A percentile compares a stretch with the other conserved stretches of the same genome.
Evolutionary conservation across 2,329 filamentous ascomycete genomes (phyloP).

Genomic region (Trichothecium roseum): DNA sequence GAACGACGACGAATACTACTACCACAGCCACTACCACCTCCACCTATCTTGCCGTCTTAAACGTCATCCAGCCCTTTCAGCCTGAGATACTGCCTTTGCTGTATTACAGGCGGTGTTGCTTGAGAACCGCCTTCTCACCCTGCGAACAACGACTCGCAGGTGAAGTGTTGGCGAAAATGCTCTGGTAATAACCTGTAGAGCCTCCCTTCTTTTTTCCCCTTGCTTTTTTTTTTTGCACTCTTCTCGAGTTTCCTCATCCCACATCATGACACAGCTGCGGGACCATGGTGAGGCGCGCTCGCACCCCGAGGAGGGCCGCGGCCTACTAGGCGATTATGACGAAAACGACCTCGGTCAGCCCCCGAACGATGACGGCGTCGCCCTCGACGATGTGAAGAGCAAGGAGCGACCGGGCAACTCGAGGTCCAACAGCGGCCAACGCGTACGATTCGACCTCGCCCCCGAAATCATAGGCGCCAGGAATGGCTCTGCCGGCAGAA

Average conservation of each 20-base stretch:
- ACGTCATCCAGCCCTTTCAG: too few species aligned
- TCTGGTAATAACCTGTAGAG: too few species aligned
- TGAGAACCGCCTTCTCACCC: too few species aligned
- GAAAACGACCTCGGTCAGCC: conserved; percentile 14
- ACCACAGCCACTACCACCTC: too few species aligned
- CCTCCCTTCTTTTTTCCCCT: too few species aligned
- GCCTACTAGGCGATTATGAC: conserved; percentile 18
- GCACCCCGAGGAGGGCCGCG: conserved; percentile 18
- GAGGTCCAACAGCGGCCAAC: conserved; percentile 10
- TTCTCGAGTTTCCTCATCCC: conserved; percentile 2
- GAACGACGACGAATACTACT: too few species aligned
- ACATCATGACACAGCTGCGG: conserved; percentile 17
- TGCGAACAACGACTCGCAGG: too few species aligned
- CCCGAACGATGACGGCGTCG: conserved; percentile 7
- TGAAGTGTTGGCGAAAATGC: too few species aligned
- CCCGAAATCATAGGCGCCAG: conserved; percentile 29
- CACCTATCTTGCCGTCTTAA: too few species aligned
- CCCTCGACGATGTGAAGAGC: conserved; percentile 10
- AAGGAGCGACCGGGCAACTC: conserved; percentile 40
- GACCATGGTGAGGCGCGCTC: conserved; percentile 17
- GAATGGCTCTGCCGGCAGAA: conserved; percentile 9
- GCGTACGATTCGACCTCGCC: conserved; percentile 62
- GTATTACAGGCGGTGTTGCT: too few species aligned
- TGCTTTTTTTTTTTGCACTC: too few species aligned
- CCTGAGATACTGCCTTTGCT: too few species aligned